Base-by-base conservation (phyloP, 2,329 filamentous ascomycete genomes). In the Fusarium burgessii region DNA sequence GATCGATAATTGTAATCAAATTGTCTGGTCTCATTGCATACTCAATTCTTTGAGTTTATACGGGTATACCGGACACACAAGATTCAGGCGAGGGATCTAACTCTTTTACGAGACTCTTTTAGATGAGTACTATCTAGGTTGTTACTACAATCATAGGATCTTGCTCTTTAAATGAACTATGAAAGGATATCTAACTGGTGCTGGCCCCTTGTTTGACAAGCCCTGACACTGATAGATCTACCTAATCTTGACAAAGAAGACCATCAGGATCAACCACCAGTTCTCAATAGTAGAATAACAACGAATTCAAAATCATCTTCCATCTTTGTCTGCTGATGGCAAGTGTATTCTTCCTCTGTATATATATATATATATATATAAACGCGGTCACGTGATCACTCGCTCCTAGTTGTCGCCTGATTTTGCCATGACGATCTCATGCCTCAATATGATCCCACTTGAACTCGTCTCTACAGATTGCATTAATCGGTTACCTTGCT, bases 381-480 rank as follows among this genome's bases (percentile, higher is more conserved):
- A 15, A 17, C 3, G 3, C 2, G 12, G 23, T 65, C 68, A 71
- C 68, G 66, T 71, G 68, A 72, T 36, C 33, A 14, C 9, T 27
- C 47, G 35, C 42, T 23, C 32, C 50, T 27, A 40, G 45, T 63
- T 20, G 35, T 60, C 42, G 29, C 45, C 66, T 60, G 63, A 60
- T 56, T 56, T 68, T 56, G 29, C n/a, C 15, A 65, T 65, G 49
- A 71, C 63, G 55, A 61, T 60, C 27, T 58, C 35, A 42, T 40
- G 14, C 35, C 47, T 33, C 46, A 35, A 45, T 29, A 50, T 68
- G 38, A 42, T 58, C 23, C 43, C 38, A 56, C 42, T 18, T 13
- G 32, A 45, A 25, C 23, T 20, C 27, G n/a, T 38, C 45, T 36
- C n/a, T 15, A 45, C 38, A 36, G n/a, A 10, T 35, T 52, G 50